Evolutionary conservation across 225 moss, liverwort and hornwort species (phyloP), one percentile per base, ranked within the genome.

Genomic region (Straminergon stramineum): DNA sequence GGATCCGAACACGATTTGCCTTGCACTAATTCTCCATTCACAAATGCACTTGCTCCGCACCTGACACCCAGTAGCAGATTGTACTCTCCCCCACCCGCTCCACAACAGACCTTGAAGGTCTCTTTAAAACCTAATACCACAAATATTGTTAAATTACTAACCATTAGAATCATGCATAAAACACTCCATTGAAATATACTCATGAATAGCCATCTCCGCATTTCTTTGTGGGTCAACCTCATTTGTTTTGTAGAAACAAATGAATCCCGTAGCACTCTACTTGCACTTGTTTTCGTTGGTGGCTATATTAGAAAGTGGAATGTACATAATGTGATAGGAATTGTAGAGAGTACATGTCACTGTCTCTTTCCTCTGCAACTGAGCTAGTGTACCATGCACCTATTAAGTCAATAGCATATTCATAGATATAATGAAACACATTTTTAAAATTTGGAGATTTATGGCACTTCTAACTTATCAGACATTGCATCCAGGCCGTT

Each of bases 121-220:
- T 94, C 91, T 35, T 88, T 88, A 16, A 98, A 94, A 21, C 98
- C 97, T 98, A 24, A 17, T 39, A 89, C 86, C 84, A 92, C 34
- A 80, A 73, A 74, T 65, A 64, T 41, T 35, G 37, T 48, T 39
- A 74, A 55, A 66, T 6, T 41, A 19, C 20, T 32, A 84, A 64
- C 17, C 75, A 80, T 75, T 52, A 68, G 62, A 14, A 81, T 27
- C 66, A 69, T 52, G 67, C 60, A 69, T 35, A 67, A 79, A 28
- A 87, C 24, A 62, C 15, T 51, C 35, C 34, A 15, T 73, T 45
- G 17, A 76, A 48, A 70, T 28, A 30, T 30, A 58, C 65, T 48
- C 48, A 18, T 45, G 60, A 65, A 39, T 19, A 45, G 12, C 12
- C 45, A 45, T 27, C 48, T 32, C 23, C 5, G 4, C 85, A 32